phyloP scores from a whole-genome alignment of 768 basidiomycete species.

The Rubroboletus satanas region DNA sequence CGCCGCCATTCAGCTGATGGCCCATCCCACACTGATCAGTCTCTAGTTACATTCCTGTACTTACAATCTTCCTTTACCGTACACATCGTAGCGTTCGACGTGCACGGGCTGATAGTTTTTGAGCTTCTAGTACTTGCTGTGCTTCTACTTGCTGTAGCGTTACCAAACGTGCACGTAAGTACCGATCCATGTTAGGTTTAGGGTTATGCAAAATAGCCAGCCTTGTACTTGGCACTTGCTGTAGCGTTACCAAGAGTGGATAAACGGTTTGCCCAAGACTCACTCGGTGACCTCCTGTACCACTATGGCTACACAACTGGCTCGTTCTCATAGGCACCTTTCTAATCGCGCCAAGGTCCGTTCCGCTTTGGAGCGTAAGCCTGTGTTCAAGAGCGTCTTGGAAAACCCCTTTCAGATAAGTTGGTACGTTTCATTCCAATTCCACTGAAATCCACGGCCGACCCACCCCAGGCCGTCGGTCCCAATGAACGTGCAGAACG shows the following conservation, averaged over 20 bases:
- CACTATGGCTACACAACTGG: conserved; percentile 48
- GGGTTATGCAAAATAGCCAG: too few species aligned
- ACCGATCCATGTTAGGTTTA: too few species aligned
- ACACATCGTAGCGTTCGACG: neutral
- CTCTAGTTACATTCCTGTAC: neutral
- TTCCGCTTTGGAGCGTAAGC: conserved; percentile 49
- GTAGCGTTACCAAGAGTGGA: neutral
- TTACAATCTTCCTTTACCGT: neutral
- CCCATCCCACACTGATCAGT: neutral
- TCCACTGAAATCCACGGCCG: neutral
- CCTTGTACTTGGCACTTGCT: neutral
- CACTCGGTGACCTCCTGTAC: neutral
- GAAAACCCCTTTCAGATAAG: conserved; percentile 66
- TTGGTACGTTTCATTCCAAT: conserved; percentile 46
- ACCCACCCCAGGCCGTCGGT: conserved; percentile 53
- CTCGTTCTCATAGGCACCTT: conserved; percentile 49
- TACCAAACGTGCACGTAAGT: neutral
- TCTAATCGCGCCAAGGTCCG: conserved; percentile 61
- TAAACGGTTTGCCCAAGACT: neutral
- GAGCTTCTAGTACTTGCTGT: neutral
- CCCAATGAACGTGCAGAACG: conserved; percentile 59
- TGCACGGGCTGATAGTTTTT: neutral
- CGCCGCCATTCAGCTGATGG: neutral
- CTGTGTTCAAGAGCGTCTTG: conserved; percentile 65
- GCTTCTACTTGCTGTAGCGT: neutral